Evolutionary conservation across 2,329 filamentous ascomycete genomes (phyloP).

Genomic region (Magnaporthales sp.): DNA sequence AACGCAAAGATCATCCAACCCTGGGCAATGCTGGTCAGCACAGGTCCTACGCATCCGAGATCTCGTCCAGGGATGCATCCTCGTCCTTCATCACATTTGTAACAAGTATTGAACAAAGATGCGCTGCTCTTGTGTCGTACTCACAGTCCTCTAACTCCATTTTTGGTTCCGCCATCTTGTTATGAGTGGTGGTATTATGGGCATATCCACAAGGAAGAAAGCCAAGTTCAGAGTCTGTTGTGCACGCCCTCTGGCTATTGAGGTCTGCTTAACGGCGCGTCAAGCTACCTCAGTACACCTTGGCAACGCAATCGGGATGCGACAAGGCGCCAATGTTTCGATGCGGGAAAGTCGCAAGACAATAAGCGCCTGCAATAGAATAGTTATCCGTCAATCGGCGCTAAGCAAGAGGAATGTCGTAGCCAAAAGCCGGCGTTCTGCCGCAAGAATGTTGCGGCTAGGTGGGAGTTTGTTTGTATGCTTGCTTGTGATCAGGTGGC

Average conservation of each 20-base stretch:
- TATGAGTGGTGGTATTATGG: slow-evolving; percentile 33
- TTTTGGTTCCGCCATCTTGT: slow-evolving; percentile 65
- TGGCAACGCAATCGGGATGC: neutral
- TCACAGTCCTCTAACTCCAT: slow-evolving; percentile 87
- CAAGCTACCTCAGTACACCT: neutral
- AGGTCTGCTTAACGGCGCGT: neutral
- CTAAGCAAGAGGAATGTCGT: neutral
- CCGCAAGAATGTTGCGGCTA: no score
- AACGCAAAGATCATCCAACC: slow-evolving; percentile 95
- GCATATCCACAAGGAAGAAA: slow-evolving; percentile 43
- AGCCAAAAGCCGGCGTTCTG: neutral
- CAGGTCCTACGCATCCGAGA: neutral
- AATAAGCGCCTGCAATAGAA: neutral
- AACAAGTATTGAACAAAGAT: neutral
- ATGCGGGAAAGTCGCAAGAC: neutral
- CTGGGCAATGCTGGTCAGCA: slow-evolving; percentile 29
- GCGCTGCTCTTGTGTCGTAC: slow-evolving; percentile 14
- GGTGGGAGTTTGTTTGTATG: neutral
- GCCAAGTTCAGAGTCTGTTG: neutral
- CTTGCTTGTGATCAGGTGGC: no score
- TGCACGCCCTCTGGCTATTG: neutral
- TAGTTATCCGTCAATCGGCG: neutral
- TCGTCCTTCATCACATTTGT: neutral
- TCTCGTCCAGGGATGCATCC: neutral
- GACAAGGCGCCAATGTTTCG: neutral